Evolutionary conservation across 805 yeast genomes (phyloP), one percentile per base, ranked within the genome.

Genomic region (Tetrapisispora pingtungensis): DNA sequence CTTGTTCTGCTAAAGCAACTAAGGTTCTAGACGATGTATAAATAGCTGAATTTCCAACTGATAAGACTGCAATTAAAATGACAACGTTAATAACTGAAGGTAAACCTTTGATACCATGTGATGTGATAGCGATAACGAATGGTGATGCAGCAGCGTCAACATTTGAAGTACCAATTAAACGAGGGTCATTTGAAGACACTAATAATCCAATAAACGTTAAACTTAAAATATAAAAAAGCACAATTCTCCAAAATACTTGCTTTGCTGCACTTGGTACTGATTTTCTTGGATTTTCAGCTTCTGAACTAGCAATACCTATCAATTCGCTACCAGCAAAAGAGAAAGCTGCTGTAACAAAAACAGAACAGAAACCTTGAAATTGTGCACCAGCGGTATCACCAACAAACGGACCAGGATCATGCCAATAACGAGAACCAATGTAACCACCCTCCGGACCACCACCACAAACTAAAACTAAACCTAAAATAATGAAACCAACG

Each of bases 1-100:
- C 83, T 56, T 76, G 78, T 33, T 73, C 80, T 14, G 82, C 77
- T 50, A 82, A 65, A 8, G 84, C 74, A 20, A 75, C 72, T 51
- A 82, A 60, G 19, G 83, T 74, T 67, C 89, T 77, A 6, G 87
- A 80, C 48, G 80, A 71, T 5, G 80, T 84, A 52, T 74, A 82
- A 8, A 82, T 80, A n/a, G 82, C 72, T 7, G 86, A 75, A 56
- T 82, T 81, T 46, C 84, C 86, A 38, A 81, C 88, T 12, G 87
- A 80, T 40, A 81, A 58, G 20, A 80, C 80, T 6, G 88, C 74
- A 43, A 81, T 66, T 54, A 82, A 65, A 48, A 82, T 80, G 40
- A 82, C 82, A 7, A 77, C 84, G 56, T 82, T 82, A 65, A 82
- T 70, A 28, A 82, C 74, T 34, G 76, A 70, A 24, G 85, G 85